Evolutionary conservation across 2,329 filamentous ascomycete genomes (phyloP).

Genomic region (Emergomyces pasteurianus): DNA sequence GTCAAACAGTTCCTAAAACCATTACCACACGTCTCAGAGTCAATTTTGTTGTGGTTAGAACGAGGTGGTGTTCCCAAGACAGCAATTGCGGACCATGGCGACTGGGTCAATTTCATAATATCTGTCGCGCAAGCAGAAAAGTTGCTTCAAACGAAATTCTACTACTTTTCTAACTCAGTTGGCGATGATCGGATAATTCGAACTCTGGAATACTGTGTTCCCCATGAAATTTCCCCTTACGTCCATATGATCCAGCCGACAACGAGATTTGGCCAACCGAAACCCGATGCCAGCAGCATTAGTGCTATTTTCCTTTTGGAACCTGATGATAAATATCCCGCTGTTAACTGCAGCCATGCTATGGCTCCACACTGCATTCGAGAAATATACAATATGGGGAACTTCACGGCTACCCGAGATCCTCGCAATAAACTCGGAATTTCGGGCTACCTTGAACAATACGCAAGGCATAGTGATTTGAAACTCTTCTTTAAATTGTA

Average conservation of each 20-base stretch:
- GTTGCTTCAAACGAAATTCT: slow-evolving; percentile 48
- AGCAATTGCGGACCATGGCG: slow-evolving; percentile 39
- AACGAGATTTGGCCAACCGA: slow-evolving; percentile 46
- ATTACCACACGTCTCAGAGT: slow-evolving; percentile 34
- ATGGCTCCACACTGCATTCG: slow-evolving; percentile 41
- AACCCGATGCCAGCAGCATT: slow-evolving; percentile 29
- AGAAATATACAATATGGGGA: slow-evolving; percentile 37
- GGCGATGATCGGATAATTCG: slow-evolving; percentile 38
- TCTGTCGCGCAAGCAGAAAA: slow-evolving; percentile 36
- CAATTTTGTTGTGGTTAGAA: slow-evolving; percentile 45
- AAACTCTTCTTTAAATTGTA: slow-evolving; percentile 44
- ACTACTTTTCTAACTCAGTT: slow-evolving; percentile 40
- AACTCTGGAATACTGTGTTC: slow-evolving; percentile 50
- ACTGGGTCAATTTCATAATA: slow-evolving; percentile 49
- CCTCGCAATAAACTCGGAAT: slow-evolving; percentile 32
- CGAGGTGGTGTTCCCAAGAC: slow-evolving; percentile 36
- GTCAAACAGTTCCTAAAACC: slow-evolving; percentile 45
- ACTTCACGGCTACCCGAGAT: slow-evolving; percentile 27
- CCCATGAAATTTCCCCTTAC: slow-evolving; percentile 40
- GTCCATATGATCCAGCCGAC: slow-evolving; percentile 56
- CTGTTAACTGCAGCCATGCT: slow-evolving; percentile 26
- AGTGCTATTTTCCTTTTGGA: slow-evolving; percentile 12
- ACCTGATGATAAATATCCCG: slow-evolving; percentile 8
- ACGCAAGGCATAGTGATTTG: slow-evolving; percentile 44
- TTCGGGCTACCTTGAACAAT: slow-evolving; percentile 39